Evolutionary conservation across 2,329 filamentous ascomycete genomes (phyloP), one percentile per base, ranked within the genome.

Genomic region (Cordyceps javanica): DNA sequence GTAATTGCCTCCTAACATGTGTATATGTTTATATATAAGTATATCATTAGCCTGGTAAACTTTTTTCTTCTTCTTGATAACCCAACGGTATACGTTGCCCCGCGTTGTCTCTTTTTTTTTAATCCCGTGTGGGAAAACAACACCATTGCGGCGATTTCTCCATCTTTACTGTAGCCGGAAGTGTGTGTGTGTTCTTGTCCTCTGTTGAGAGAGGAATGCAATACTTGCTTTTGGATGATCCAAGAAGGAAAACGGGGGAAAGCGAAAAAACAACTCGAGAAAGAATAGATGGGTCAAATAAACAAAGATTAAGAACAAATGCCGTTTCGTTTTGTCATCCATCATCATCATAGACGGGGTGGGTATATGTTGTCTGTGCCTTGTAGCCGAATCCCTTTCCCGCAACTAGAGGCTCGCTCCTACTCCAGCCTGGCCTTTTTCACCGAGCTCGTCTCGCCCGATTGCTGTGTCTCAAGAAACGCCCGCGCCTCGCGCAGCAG

Each of bases 401-500:
- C n/a, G n/a, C n/a, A n/a, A n/a, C n/a, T n/a, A n/a, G n/a, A n/a
- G n/a, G 10, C 32, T 5, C 14, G 1, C 30, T 5, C 23, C 38
- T 16, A 52, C 6, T 39, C 28, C 5, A 52, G 30, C n/a, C 55
- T 38, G 11, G 38, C 39, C 41, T 32, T 48, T 44, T 59, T 57
- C 28, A 32, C 52, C 13, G 54, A 32, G n/a, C 65, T 73, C 64
- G 73, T 38, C 65, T 58, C 57, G 62, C 68, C 64, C 73, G 74
- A 13, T 62, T 57, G 4, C 69, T 62, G 19, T 63, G 41, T 67
- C 62, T 69, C 70, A 49, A 71, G 61, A 14, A 71, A 63, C 11
- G 60, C 63, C 59, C 80, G 75, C 1, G 84, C 76, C 65, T 83
- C 77, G 57, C 76, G 71, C 25, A 91, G 67, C 6, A 92, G 75